Evolutionary conservation across 352 stramenopile species (phyloP).

Genomic region (Halophytophthora batemanensis): DNA sequence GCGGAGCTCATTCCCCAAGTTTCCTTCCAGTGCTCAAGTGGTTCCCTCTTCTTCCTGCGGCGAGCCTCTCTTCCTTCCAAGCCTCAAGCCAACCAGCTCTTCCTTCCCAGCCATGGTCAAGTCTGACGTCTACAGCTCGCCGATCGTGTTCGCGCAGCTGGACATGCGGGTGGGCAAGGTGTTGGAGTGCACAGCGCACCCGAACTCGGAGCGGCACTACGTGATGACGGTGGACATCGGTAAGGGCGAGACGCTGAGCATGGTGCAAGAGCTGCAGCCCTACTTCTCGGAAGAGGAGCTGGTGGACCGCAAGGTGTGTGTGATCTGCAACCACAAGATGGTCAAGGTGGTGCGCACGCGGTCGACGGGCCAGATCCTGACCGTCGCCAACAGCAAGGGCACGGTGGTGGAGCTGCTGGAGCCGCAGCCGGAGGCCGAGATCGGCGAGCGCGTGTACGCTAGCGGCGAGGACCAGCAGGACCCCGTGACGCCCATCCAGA

Average conservation of each 20-base stretch:
- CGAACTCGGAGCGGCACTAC: slow-evolving; percentile 71
- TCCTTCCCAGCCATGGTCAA: slow-evolving; percentile 56
- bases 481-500: slow-evolving; percentile 72
- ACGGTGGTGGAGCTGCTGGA: slow-evolving; percentile 64
- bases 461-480: slow-evolving; percentile 67
- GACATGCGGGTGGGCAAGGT: slow-evolving; percentile 73
- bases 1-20: slow-evolving; percentile 46
- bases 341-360: slow-evolving; percentile 65
- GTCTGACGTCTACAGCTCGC: slow-evolving; percentile 72
- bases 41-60: slow-evolving; percentile 11
- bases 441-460: slow-evolving; percentile 72
- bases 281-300: slow-evolving; percentile 76
- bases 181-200: slow-evolving; percentile 59
- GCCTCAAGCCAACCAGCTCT: slow-evolving; percentile 3
- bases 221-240: slow-evolving; percentile 74
- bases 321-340: slow-evolving; percentile 77
- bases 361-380: slow-evolving; percentile 62
- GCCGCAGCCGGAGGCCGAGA: slow-evolving; percentile 51
- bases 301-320: slow-evolving; percentile 61
- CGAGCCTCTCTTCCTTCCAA: slow-evolving; percentile 9
- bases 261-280: slow-evolving; percentile 77
- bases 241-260: slow-evolving; percentile 68
- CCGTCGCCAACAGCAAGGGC: slow-evolving; percentile 46
- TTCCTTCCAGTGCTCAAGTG: slow-evolving; percentile 37
- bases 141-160: slow-evolving; percentile 65